Percentiles rank a stretch among this genome's conserved stretches.
These are phyloP conservation scores for Jamesozyma rosinii DNA, from an alignment of 805 yeast genomes.

Conservation along the genomic window DNA sequence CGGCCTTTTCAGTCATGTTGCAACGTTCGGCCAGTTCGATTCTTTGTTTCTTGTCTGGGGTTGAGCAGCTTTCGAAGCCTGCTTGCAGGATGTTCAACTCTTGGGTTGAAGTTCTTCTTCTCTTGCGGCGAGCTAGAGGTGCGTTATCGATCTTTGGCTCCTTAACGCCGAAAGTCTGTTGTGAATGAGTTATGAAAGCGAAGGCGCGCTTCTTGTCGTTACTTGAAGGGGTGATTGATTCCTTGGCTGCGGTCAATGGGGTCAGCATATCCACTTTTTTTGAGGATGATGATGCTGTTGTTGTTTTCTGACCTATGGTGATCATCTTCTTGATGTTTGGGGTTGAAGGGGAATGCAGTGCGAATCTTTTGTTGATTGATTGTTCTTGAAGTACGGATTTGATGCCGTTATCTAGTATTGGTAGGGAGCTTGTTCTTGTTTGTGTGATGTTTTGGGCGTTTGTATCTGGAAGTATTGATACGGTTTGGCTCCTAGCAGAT, in stretches of 20 bases:
- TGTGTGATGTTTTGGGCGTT: background rate
- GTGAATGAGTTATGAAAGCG: constrained; percentile 91
- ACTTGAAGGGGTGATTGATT: constrained; percentile 25
- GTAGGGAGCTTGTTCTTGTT: constrained; percentile 1
- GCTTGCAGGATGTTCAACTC: constrained; percentile 74
- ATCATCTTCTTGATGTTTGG: constrained; percentile 12
- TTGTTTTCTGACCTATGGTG: background rate
- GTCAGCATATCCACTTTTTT: constrained; percentile 22
- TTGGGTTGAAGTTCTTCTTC: constrained; percentile 88
- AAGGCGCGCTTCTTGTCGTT: constrained; percentile 36
- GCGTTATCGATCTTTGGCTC: constrained; percentile 84
- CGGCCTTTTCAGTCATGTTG: constrained; percentile 94
- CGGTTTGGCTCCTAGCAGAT: constrained; percentile 14
- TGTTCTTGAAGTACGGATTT: background rate
- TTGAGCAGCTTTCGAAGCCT: constrained; percentile 67
- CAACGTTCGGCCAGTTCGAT: constrained; percentile 70
- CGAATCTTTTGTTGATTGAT: constrained; percentile 2
- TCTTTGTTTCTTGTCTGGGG: constrained; percentile 74
- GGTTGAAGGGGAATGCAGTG: constrained; percentile 10
- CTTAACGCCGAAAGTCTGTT: constrained; percentile 72
- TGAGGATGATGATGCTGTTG: background rate
- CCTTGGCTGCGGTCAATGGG: constrained; percentile 29
- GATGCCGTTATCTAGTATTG: constrained; percentile 1
- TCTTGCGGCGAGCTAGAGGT: constrained; percentile 85
- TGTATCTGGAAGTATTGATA: background rate